Evolutionary conservation across 2,329 filamentous ascomycete species (phyloP), one percentile per base, ranked within the genome.

Genomic region (Fusarium chlamydosporum): DNA sequence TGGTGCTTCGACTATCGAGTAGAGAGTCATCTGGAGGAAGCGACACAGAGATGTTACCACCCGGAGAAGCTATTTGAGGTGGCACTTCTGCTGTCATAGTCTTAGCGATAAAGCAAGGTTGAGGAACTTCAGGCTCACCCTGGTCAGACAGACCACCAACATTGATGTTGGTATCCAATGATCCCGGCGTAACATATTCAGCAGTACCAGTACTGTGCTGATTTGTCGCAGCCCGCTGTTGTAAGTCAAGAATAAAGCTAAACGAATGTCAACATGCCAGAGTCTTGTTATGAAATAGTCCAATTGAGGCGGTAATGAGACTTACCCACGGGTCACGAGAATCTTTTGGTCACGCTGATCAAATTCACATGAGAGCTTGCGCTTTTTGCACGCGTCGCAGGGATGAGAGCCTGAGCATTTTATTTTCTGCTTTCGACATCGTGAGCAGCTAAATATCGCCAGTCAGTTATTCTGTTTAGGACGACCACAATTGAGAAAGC

Each of bases 261-360:
- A 15, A 43, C 11, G 20, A 38, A 45, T 16, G 5, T 3, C 6
- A 23, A 23, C 23, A 23, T 23, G 23, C 5, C 23, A 4, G 6
- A 23, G 23, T 23, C 4, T 23, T 23, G 4, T 23, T 23, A 23
- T 23, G 23, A 23, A 37, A 72, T 66, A 18, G 48, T n/a, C 18
- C 12, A 37, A 26, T 53, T 13, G 40, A 31, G 6, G 40, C 3
- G 33, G 13, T 40, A 13, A 29, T n/a, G 4, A 33, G 26, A 34
- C 61, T 34, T 54, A 83, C 82, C 81, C 81, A 74, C 78, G 77
- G 15, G 83, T 83, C 6, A 86, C 83, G 6, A 85, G 71, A 15
- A 85, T 76, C 64, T 84, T 85, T 50, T 84, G 81, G 37, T 83
- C 80, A n/a, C 78, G 77, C 38, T 83, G 80, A 41, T 78, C 76